phyloP scores from a whole-genome alignment of 176 grass and related monocot genomes.

The Lolium multiflorum region DNA sequence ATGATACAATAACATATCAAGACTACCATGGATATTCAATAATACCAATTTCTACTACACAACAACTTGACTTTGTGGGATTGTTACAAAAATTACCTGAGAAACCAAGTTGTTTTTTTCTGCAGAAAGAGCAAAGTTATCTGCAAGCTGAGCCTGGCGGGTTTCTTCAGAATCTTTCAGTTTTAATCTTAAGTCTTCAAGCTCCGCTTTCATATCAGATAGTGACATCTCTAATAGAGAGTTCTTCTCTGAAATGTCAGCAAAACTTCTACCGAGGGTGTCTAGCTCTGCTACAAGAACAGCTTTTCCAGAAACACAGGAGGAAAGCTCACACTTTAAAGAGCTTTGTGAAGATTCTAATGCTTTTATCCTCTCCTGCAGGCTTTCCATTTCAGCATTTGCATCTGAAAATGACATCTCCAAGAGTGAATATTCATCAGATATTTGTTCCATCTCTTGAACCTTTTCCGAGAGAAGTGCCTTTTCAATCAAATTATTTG shows the following conservation, averaged over 20 bases:
- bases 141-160: slow-evolving; percentile 43
- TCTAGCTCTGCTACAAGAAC: slow-evolving; percentile 70
- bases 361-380: slow-evolving; percentile 62
- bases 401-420: slow-evolving; percentile 77
- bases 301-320: slow-evolving; percentile 67
- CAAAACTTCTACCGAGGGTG: slow-evolving; percentile 52
- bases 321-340: slow-evolving; percentile 53
- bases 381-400: slow-evolving; percentile 66
- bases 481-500: slow-evolving; percentile 79
- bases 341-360: slow-evolving; percentile 68
- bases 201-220: slow-evolving; percentile 59
- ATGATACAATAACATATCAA: slow-evolving; percentile 36
- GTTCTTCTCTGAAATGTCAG: slow-evolving; percentile 65
- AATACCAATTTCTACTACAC: slow-evolving; percentile 36
- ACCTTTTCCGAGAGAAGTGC: slow-evolving; percentile 64
- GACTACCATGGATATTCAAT: not conserved
- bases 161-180: slow-evolving; percentile 64
- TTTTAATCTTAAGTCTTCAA: slow-evolving; percentile 59
- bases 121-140: slow-evolving; percentile 53
- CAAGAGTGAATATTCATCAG: slow-evolving; percentile 73
- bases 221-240: slow-evolving; percentile 55
- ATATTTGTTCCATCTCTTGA: slow-evolving; percentile 67
- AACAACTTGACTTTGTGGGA: slow-evolving; percentile 33
- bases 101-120: slow-evolving; percentile 66
- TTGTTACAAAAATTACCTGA: slow-evolving; percentile 58